Base-by-base conservation (phyloP, 2,329 filamentous ascomycete species). In the Colletotrichum karsti region DNA sequence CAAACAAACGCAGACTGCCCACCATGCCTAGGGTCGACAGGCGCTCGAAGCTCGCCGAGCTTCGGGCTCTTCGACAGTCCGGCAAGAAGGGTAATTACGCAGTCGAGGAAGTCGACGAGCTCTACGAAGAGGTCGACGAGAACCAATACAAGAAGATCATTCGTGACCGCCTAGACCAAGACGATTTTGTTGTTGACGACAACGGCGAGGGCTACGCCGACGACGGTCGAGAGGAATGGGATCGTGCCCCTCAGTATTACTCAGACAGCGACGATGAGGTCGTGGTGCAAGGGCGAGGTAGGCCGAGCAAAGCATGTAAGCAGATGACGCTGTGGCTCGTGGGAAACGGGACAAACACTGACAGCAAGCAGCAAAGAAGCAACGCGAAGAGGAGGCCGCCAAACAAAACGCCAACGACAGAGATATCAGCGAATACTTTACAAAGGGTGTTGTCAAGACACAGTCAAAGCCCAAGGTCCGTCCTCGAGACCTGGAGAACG, bases 111-210 rank as follows among this genome's bases (percentile, higher is more conserved):
- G 92, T 93, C 74, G 89, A 91, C 72, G 90, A 93, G 73, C 85
- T 99, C 48, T 99, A 98, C 82, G 96, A 98, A 71, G 95, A 97
- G 75, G 94, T 99, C 53, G 95, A 98, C 76, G 96, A 99, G 75
- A 95, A 96, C 75, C 93, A 93, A 57, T 99, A 99, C 85, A 98
- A 98, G 84, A 97, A 97, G 79, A 92, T 98, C 72, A 94, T 99
- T 13, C 90, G 96, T 44, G 90, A 92, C 63, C 91, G 96, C 51
- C 85, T 99, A 57, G 93, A 98, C 76, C 87, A 97, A 75, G 96
- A 99, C 74, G 96, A 99, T 82, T 99, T 99, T 76, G 95, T 99
- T 58, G 95, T 99, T 68, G 96, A 98, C 83, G 96, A 99, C 82
- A 97, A 98, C 83, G 95, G 95, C 76, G 94, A 95, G 77, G 95